phyloP scores from a whole-genome alignment of 2,329 filamentous ascomycete species.

The Diaporthe humulicola region DNA sequence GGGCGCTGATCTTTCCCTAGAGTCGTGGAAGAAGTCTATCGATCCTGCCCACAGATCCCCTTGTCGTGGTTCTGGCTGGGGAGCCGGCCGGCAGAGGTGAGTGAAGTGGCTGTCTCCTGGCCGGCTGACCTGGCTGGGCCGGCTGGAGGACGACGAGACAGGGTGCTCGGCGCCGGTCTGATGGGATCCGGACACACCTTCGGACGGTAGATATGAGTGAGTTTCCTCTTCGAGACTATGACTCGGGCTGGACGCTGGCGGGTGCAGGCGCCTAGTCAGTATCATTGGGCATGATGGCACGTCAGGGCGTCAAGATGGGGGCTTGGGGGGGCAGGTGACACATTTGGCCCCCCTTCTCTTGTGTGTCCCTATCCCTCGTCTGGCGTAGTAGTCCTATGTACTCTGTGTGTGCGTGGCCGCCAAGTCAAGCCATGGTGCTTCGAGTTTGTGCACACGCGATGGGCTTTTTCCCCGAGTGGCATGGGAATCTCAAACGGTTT shows the following conservation, averaged over 20 bases:
- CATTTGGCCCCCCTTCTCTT: background rate
- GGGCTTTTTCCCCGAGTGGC: constrained; percentile 14
- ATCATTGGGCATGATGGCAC: constrained; percentile 16
- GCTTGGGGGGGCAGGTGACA: constrained; percentile 35
- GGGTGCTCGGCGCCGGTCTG: constrained; percentile 19
- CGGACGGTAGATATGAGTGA: constrained; percentile 9
- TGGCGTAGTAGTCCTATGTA: too few species aligned
- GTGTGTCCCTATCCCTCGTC: background rate
- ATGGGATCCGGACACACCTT: constrained; percentile 14
- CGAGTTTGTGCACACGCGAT: constrained; percentile 2
- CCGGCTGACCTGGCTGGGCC: background rate
- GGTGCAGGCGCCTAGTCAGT: constrained; percentile 10
- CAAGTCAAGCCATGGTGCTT: background rate
- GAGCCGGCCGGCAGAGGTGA: constrained; percentile 3
- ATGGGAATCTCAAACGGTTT: constrained; percentile 9
- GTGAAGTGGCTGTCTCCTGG: background rate
- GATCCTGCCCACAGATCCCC: constrained; percentile 10
- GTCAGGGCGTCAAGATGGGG: background rate
- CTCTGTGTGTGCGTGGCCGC: background rate
- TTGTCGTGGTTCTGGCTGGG: constrained; percentile 1
- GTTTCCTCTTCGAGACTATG: constrained; percentile 16
- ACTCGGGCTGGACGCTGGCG: background rate
- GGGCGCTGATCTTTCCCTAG: constrained; percentile 4
- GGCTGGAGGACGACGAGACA: background rate
- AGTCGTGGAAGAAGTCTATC: constrained; percentile 17